These are phyloP conservation scores for Sugiyamaella castrensis DNA, from an alignment of 1,139 yeast species.

Conservation along the genomic window DNA sequence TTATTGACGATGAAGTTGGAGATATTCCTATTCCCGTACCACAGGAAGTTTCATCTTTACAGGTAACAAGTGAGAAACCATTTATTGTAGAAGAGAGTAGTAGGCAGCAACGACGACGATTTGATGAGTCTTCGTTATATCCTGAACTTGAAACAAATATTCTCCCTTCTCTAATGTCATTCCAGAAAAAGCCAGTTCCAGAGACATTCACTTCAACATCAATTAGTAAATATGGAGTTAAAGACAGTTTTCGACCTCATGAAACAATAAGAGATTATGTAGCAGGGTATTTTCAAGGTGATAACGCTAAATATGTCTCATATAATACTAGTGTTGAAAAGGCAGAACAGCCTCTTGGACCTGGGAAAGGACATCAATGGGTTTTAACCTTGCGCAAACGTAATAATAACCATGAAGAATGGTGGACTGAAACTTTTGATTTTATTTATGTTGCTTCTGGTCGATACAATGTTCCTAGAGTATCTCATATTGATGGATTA, in stretches of 20 bases:
- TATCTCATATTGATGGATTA: conserved; percentile 50
- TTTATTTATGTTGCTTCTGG: conserved; percentile 55
- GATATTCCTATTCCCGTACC: conserved; percentile 6
- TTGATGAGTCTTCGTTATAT: conserved; percentile 13
- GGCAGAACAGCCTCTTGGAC: conserved; percentile 19
- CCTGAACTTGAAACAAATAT: conserved; percentile 19
- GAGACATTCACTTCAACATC: conserved; percentile 5
- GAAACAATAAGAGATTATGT: conserved; percentile 13
- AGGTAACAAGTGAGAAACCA: background rate
- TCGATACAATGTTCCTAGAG: conserved; percentile 49
- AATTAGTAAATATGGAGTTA: conserved; percentile 11
- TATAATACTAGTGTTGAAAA: conserved; percentile 17
- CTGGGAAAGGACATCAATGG: conserved; percentile 12
- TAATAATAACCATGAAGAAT: conserved; percentile 3
- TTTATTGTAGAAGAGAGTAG: background rate
- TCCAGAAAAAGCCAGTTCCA: conserved; percentile 8
- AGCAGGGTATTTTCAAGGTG: conserved; percentile 11
- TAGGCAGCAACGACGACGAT: background rate
- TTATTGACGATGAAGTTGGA: conserved; percentile 6
- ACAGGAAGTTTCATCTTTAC: conserved; percentile 3
- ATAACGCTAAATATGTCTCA: conserved; percentile 12
- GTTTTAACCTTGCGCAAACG: conserved; percentile 7
- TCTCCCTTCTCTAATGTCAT: conserved; percentile 18
- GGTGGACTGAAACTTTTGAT: conserved; percentile 37
- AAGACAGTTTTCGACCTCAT: conserved; percentile 14